Evolutionary conservation across 129 eudicot species (phyloP).

Genomic region (Flaveria brownii): DNA sequence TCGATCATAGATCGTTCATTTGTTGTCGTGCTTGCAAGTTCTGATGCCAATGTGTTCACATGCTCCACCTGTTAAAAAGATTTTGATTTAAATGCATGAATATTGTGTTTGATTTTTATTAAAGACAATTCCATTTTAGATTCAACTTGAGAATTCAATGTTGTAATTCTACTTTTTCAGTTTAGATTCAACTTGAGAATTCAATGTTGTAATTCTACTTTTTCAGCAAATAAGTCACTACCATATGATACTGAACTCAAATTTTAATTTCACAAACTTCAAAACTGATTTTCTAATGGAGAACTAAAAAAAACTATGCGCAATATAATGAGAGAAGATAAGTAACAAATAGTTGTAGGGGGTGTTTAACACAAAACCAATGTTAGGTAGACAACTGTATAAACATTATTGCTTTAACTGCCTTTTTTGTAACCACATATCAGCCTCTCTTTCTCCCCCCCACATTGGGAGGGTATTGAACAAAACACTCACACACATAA

Average conservation of each 20-base stretch:
- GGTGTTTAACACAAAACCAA: too few species aligned
- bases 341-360: neutral
- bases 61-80: conserved; percentile 58
- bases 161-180: neutral
- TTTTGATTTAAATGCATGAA: neutral
- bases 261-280: neutral
- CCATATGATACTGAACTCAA: neutral
- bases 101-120: neutral
- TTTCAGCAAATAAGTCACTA: neutral
- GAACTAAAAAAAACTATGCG: neutral
- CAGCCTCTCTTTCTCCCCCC: too few species aligned
- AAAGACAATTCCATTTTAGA: neutral
- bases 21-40: conserved; percentile 57
- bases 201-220: neutral
- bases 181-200: neutral
- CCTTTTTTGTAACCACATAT: too few species aligned
- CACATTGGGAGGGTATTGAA: too few species aligned
- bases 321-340: neutral
- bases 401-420: too few species aligned
- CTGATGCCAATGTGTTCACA: conserved; percentile 59
- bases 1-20: conserved; percentile 52
- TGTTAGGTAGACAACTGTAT: too few species aligned
- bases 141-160: neutral
- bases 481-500: too few species aligned
- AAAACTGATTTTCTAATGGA: neutral